Base-by-base conservation (phyloP, 257 asterid species). In the Ballota nigra region DNA sequence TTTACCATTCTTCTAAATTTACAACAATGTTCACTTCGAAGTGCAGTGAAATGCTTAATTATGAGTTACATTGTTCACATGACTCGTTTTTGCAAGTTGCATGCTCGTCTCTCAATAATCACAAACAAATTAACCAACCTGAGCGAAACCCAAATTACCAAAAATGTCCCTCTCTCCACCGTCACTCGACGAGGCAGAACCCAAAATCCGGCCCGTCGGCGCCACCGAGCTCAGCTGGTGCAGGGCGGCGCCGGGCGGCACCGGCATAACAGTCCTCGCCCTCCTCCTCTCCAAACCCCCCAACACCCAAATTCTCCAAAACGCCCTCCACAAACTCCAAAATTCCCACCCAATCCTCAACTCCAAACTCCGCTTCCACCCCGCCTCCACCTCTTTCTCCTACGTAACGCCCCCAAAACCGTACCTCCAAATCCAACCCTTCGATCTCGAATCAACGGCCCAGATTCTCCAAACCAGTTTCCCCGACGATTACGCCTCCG, bases 161-260 rank as follows among this genome's bases (percentile, higher is more conserved):
- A 75, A 34, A 34, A 82, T 82, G 86, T 70, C 82, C 28, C 65
- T 71, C 51, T 53, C 75, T 23, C 33, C 57, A 13, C n/a, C 33
- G 7, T 22, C 61, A 12, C 19, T 4, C 12, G 43, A 52, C 16
- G 76, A 38, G 36, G 49, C 73, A 3, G 79, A 70, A 63, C 66
- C 77, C 66, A 63, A 76, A 73, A 18, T 11, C 82, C 96, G 98
- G 12, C 83, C 75, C 11, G 80, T 69, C 0, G 91, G 96, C 24
- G 80, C 79, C 82, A 91, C 97, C 33, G 98, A 94, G 85, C 82
- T 57, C 75, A 94, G 95, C 81, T 94, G 96, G 98, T 94, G 97
- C 92, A 86, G 76, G 80, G 97, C 97, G 12, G 91, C 87, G 2
- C 91, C 92, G n/a, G 93, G 92, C 13, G 98, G 98, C 72, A 93